Conservation (phyloP, 179 eudicot genomes). For the Silene noctiflora region DNA sequence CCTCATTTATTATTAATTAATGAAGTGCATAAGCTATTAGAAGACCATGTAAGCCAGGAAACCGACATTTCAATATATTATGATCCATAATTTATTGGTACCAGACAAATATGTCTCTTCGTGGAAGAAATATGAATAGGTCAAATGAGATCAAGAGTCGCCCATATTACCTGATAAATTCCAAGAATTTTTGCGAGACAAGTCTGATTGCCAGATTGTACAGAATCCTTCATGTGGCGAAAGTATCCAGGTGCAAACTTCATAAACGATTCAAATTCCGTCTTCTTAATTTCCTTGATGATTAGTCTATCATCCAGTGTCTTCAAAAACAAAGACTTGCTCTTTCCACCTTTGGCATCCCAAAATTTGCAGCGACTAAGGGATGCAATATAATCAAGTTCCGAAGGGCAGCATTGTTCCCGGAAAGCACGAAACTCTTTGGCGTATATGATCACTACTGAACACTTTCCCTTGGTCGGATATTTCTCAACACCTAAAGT, state of each 20-base stretch:
- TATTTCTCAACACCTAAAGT: slow-evolving; percentile 55
- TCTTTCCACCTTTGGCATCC: slow-evolving; percentile 99
- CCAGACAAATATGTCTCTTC: no score
- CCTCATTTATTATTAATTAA: no score
- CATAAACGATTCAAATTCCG: slow-evolving; percentile 74
- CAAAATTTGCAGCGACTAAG: slow-evolving; percentile 84
- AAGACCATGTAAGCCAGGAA: no score
- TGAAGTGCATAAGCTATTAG: no score
- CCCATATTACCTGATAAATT: slow-evolving; percentile 67
- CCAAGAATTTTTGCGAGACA: slow-evolving; percentile 96
- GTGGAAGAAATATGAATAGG: background rate
- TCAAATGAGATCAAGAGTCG: background rate
- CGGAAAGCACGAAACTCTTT: slow-evolving; percentile 63
- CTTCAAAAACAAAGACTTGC: slow-evolving; percentile 80
- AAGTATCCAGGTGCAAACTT: slow-evolving; percentile 71
- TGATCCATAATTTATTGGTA: no score
- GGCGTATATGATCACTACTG: slow-evolving; percentile 67
- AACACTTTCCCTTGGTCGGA: slow-evolving; percentile 56
- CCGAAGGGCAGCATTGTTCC: slow-evolving; percentile 69
- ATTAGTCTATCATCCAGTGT: slow-evolving; percentile 84
- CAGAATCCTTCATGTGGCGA: slow-evolving; percentile 59
- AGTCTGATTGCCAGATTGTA: slow-evolving; percentile 66
- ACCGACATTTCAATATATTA: no score
- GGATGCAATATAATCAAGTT: slow-evolving; percentile 81
- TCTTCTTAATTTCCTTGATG: slow-evolving; percentile 81